Base-by-base conservation (phyloP, 257 asterid species). In the Oldenlandia corymbosa region DNA sequence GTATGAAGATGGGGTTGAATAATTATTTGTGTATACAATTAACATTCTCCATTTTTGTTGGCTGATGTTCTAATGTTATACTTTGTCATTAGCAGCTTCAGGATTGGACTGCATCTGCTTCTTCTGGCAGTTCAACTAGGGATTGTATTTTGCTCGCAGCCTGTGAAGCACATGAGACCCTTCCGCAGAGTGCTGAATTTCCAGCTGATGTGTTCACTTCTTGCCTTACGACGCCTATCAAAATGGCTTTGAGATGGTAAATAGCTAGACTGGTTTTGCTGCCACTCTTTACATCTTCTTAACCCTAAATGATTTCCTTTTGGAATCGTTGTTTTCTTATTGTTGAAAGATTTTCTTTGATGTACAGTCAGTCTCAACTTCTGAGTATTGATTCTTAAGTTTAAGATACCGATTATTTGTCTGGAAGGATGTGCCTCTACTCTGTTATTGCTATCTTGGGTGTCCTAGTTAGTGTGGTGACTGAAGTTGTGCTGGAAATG, bases 161-260 rank as follows among this genome's bases (percentile, higher is more conserved):
- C 54, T 93, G 99, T 76, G 81, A 77, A 80, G 81, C 80, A 60
- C 82, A 76, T 13, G 96, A 93, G 82, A 85, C 94, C 10, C 97
- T 93, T 71, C 99, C 99, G 5, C 99, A 85, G 79, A 93, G 95
- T 83, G 94, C 84, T 66, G 97, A 90, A 55, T 90, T 85, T 80
- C 97, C 97, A 62, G 97, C 99, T 24, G 99, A 93, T 69, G 87
- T 93, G 64, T 93, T 93, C 76, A 93, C 99, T 52, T 85, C 97
- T 65, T 93, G 99, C 84, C 91, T 88, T 70, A 91, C 96, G 20
- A 91, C 98, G 42, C 98, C 98, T 47, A 86, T 91, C 67, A 91
- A 91, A 80, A 91, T 91, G 96, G 98, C 98, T 60, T 73, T 91
- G 75, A 79, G 96, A 91, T 91, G 98, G 99, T 88, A 76, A 83